Percentiles rank a stretch among this genome's conserved stretches.
Conservation (phyloP, 257 asterid species). For the Solanum peruvianum region DNA sequence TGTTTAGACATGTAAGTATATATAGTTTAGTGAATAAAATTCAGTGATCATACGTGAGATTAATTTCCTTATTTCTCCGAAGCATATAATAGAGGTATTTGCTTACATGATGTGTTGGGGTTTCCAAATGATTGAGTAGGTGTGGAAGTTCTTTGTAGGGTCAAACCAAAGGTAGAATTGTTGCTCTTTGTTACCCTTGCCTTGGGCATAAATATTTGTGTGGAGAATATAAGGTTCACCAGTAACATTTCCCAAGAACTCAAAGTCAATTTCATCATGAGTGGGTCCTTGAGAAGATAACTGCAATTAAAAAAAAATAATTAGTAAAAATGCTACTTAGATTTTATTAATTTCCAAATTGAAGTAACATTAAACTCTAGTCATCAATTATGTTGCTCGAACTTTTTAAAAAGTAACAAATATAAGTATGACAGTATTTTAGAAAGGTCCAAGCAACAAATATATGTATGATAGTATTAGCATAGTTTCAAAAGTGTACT, state of each 20-base stretch:
- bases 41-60: background rate
- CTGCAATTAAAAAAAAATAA: conserved; percentile 13
- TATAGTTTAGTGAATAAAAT: background rate
- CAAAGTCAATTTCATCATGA: conserved; percentile 85
- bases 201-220: conserved; percentile 62
- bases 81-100: too few relatives aligned
- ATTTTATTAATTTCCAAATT: background rate
- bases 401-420: background rate
- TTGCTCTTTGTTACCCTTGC: conserved; percentile 71
- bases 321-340: background rate
- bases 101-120: conserved; percentile 43
- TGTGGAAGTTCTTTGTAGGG: conserved; percentile 73
- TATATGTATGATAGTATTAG: background rate
- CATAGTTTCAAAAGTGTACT: background rate
- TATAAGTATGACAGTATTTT: background rate
- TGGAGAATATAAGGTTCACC: conserved; percentile 70
- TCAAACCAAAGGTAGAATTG: conserved; percentile 86
- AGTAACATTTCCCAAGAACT: conserved; percentile 60
- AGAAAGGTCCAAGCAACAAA: too few relatives aligned
- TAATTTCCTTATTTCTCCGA: too few relatives aligned
- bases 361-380: background rate
- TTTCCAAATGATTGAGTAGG: conserved; percentile 67
- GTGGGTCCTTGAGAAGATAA: conserved; percentile 72
- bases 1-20: background rate
- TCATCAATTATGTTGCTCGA: fast-evolving